These are phyloP conservation scores for Solanum gracilifrons DNA, from an alignment of 257 asterid genomes.

Conservation along the genomic window DNA sequence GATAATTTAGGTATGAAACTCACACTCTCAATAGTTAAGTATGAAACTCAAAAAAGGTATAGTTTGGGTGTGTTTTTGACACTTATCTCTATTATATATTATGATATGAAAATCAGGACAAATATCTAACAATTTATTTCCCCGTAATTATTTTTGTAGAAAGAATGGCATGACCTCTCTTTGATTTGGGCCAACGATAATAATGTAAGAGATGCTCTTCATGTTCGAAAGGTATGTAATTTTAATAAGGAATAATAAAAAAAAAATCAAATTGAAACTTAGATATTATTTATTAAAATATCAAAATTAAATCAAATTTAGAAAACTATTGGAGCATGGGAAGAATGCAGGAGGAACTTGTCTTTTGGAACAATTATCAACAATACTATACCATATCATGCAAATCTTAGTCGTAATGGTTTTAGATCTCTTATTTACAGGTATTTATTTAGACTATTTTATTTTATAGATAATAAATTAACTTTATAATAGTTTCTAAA, in stretches of 20 bases:
- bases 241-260: not conserved
- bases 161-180: not conserved
- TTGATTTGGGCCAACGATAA: not conserved
- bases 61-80: too few species aligned
- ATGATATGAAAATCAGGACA: too few species aligned
- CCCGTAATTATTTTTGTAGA: not conserved
- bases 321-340: not conserved
- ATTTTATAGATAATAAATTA: not conserved
- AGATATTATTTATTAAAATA: not conserved
- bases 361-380: not conserved
- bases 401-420: not conserved
- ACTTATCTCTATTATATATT: too few species aligned
- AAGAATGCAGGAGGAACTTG: not conserved
- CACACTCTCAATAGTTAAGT: too few species aligned
- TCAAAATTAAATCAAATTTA: not conserved
- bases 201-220: not conserved
- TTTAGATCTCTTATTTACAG: not conserved
- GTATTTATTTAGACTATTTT: not conserved
- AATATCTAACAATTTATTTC: not conserved
- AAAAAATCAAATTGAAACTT: not conserved
- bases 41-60: too few species aligned
- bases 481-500: not conserved
- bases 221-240: not conserved
- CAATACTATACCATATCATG: not conserved
- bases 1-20: too few species aligned